Evolutionary conservation across 208 protist species (phyloP).

Genomic region (Crithidia brevicula): DNA sequence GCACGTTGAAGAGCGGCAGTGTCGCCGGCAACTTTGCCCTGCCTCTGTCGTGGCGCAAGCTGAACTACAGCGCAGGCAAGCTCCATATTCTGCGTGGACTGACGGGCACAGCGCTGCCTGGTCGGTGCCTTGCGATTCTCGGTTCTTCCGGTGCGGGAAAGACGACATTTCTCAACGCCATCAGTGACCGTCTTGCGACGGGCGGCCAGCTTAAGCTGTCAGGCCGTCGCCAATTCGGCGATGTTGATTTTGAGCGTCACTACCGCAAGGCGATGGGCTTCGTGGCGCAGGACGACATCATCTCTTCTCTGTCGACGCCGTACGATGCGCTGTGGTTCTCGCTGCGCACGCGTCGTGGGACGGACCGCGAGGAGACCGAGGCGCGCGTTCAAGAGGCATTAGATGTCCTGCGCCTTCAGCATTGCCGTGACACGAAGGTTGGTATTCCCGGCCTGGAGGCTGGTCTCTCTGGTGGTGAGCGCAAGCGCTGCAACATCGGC

Average conservation of each 20-base stretch:
- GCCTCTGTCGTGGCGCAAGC: conserved; percentile 74
- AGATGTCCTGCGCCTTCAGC: conserved; percentile 59
- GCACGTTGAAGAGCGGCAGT: conserved; percentile 32
- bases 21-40: conserved; percentile 47
- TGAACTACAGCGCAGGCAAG: conserved; percentile 57
- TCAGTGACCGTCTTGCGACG: conserved; percentile 66
- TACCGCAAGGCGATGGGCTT: conserved; percentile 77
- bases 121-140: conserved; percentile 81
- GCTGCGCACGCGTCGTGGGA: conserved; percentile 70
- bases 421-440: conserved; percentile 74
- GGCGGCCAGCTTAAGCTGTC: conserved; percentile 39
- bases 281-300: conserved; percentile 86
- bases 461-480: conserved; percentile 89
- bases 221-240: conserved; percentile 67
- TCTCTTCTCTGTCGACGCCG: conserved; percentile 67
- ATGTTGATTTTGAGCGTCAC: conserved; percentile 55
- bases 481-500: conserved; percentile 88
- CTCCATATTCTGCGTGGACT: conserved; percentile 64
- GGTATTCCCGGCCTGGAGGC: conserved; percentile 70
- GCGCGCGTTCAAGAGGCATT: conserved; percentile 69
- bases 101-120: conserved; percentile 73
- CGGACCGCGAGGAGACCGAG: conserved; percentile 40
- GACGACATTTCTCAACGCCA: conserved; percentile 69
- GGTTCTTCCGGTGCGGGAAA: conserved; percentile 85
- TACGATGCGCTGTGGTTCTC: conserved; percentile 78